These are phyloP conservation scores for Lagenaria siceraria DNA, from an alignment of 306 rosid genomes.

Conservation along the genomic window DNA sequence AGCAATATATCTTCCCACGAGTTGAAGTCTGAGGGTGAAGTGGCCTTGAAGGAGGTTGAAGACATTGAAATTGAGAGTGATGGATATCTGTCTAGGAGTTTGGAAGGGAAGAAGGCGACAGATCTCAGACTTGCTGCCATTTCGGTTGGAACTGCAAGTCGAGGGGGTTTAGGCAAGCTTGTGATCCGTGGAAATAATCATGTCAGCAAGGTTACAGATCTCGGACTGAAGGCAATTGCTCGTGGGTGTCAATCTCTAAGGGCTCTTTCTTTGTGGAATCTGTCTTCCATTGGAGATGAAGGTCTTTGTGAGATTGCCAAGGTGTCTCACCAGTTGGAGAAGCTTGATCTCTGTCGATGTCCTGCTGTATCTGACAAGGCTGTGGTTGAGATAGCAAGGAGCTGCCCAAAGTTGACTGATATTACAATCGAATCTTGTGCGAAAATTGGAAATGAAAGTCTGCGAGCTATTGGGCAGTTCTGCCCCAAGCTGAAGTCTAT, in stretches of 20 bases:
- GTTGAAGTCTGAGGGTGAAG: slow-evolving; percentile 16
- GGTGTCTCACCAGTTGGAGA: slow-evolving; percentile 56
- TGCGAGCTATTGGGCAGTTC: slow-evolving; percentile 59
- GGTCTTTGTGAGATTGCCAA: slow-evolving; percentile 70
- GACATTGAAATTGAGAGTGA: slow-evolving; percentile 42
- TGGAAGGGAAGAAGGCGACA: slow-evolving; percentile 80
- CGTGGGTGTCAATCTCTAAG: slow-evolving; percentile 74
- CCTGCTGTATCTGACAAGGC: slow-evolving; percentile 60
- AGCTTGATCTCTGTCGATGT: slow-evolving; percentile 61
- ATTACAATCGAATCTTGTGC: slow-evolving; percentile 70
- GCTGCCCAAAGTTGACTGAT: slow-evolving; percentile 55
- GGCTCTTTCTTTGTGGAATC: slow-evolving; percentile 57
- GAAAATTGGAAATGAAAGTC: slow-evolving; percentile 59
- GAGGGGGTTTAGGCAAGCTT: slow-evolving; percentile 92
- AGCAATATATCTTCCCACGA: slow-evolving; percentile 54
- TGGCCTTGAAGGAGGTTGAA: slow-evolving; percentile 19
- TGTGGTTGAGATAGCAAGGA: slow-evolving; percentile 51
- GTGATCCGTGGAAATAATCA: slow-evolving; percentile 45
- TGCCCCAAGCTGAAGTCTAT: slow-evolving; percentile 58
- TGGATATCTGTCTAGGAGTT: slow-evolving; percentile 71
- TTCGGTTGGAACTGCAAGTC: slow-evolving; percentile 70
- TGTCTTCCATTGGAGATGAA: slow-evolving; percentile 50
- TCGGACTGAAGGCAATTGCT: slow-evolving; percentile 69
- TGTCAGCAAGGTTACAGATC: slow-evolving; percentile 34
- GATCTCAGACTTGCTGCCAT: slow-evolving; percentile 92